Conservation (phyloP, 2,329 filamentous ascomycete species). For the Rutstroemia sp. region DNA sequence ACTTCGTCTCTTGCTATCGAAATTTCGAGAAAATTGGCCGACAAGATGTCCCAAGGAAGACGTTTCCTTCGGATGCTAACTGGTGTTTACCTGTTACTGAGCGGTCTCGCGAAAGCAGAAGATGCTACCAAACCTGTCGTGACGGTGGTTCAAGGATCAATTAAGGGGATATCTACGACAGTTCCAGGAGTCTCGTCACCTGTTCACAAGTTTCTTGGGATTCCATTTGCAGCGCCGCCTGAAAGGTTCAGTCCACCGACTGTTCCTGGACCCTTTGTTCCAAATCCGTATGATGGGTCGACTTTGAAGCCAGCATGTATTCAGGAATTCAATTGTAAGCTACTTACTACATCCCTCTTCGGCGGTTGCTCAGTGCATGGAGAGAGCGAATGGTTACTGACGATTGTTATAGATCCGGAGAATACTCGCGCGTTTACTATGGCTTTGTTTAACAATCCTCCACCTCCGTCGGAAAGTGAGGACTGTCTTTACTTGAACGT, state of each 20-base stretch:
- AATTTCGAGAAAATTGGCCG: too few relatives aligned
- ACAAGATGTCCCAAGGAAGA: neutral
- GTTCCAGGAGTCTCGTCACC: neutral
- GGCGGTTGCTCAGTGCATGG: too few relatives aligned
- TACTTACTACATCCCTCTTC: too few relatives aligned
- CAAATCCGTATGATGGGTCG: conserved; percentile 3
- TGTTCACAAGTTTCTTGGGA: conserved; percentile 49
- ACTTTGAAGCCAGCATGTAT: neutral
- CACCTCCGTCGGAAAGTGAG: conserved; percentile 33
- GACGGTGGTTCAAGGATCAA: neutral
- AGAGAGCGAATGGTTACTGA: neutral
- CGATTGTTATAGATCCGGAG: neutral
- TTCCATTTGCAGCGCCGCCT: conserved; percentile 68
- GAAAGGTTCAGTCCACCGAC: conserved; percentile 59
- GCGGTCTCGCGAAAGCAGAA: neutral
- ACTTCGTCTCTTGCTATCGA: too few relatives aligned
- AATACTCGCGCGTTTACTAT: neutral
- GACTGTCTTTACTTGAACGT: conserved; percentile 58
- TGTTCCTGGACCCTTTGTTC: neutral
- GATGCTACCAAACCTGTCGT: neutral
- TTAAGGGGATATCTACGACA: neutral
- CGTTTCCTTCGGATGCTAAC: neutral
- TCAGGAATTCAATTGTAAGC: conserved; percentile 5
- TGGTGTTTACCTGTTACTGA: neutral
- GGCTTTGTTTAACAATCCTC: neutral